phyloP scores from a whole-genome alignment of 805 yeast species.

The Starmerella sirachaensis region DNA sequence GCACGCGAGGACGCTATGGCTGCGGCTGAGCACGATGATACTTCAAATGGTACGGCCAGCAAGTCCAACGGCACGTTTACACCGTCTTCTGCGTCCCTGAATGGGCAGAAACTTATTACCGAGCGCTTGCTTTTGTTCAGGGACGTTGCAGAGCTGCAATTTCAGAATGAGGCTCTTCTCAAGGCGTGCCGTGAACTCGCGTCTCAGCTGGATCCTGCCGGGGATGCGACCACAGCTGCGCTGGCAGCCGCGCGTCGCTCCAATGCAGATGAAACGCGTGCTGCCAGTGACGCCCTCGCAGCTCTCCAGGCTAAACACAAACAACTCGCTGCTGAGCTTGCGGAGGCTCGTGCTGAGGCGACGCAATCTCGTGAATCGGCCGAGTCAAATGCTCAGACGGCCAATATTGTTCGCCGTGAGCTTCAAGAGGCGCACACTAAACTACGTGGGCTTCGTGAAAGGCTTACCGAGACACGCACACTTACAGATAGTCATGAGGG shows the following conservation, averaged over 20 bases:
- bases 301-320: constrained; percentile 21
- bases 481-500: too few species aligned
- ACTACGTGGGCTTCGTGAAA: too few species aligned
- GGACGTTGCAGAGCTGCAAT: constrained; percentile 53
- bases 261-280: constrained; percentile 27
- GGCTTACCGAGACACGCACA: too few species aligned
- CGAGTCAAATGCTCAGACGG: not conserved
- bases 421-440: too few species aligned
- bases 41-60: too few species aligned
- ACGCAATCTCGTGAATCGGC: not conserved
- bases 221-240: constrained; percentile 5
- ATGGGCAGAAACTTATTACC: constrained; percentile 38
- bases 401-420: not conserved
- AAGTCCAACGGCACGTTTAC: not conserved
- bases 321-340: constrained; percentile 2
- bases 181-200: constrained; percentile 61
- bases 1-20: constrained; percentile 25
- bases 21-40: constrained; percentile 50
- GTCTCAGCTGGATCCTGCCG: constrained; percentile 29
- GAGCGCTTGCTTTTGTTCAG: constrained; percentile 63
- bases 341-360: not conserved
- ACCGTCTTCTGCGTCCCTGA: too few species aligned
- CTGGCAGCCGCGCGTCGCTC: constrained; percentile 18
- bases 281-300: constrained; percentile 28
- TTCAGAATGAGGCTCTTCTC: constrained; percentile 62